Evolutionary conservation across 768 basidiomycete species (phyloP), one percentile per base, ranked within the genome.

Genomic region (Rhodosporidiobolus sp.): DNA sequence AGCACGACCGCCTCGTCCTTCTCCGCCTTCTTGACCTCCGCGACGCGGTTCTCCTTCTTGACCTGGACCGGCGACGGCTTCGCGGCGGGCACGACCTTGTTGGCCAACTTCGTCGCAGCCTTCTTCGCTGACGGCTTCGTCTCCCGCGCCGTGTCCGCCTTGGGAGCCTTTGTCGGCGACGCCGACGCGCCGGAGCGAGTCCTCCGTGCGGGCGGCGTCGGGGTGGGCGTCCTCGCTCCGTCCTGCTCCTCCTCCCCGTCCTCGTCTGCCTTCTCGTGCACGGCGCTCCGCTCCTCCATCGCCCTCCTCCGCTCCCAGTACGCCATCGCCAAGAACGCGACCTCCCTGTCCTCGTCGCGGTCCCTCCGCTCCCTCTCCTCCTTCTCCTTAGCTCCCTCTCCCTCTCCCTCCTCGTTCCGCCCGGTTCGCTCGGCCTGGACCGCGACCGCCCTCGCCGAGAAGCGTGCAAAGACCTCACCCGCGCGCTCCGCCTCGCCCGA

Each of bases 311-410:
- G 38, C 53, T 65, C 70, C 4, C 17, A 65, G 26, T 56, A 54
- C 54, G 65, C 64, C 70, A 62, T 66, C 22, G 65, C 65, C n/a
- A 67, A 4, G 26, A 55, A 64, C 24, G 50, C 62, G 20, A 45
- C 16, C 45, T 35, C 52, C 16, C 62, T 6, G 49, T 53, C 62
- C n/a, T 48, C 68, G n/a, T 32, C 55, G 46, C 19, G 20, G 24
- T 19, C 54, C 26, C 3, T 7, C 38, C 32, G 9, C 50, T 24
- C 38, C 49, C 26, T 53, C 52, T 6, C 35, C 60, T 14, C 19
- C 65, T 43, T 61, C 59, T 20, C 52, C 50, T 22, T n/a, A 43
- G 34, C 38, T 43, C 28, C 34, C 50, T 49, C 19, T 46, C 11
- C 32, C 22, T 34, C 38, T 28, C n/a, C 7, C 28, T 1, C 19